phyloP scores from a whole-genome alignment of 257 asterid species.

The Cruciata laevipes region DNA sequence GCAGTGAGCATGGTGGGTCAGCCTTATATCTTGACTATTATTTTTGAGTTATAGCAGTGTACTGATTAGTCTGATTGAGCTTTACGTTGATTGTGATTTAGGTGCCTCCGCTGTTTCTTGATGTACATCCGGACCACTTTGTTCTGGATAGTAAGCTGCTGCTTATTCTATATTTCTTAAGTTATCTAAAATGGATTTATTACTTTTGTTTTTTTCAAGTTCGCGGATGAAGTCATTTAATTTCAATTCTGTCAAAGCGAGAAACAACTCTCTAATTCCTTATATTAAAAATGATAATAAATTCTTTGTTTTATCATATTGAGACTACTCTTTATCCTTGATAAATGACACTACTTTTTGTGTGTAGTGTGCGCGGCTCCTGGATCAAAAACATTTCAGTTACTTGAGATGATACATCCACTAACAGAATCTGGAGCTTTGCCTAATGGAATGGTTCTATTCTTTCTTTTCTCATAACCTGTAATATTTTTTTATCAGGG shows the following conservation, averaged over 20 bases:
- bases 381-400: slow-evolving; percentile 94
- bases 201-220: not conserved
- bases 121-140: slow-evolving; percentile 82
- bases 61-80: not conserved
- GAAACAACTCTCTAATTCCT: slow-evolving; percentile 1
- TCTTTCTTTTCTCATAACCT: slow-evolving; percentile 9
- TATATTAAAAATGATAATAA: not conserved
- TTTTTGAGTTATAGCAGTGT: slow-evolving; percentile 11
- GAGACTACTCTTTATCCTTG: not conserved
- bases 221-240: not conserved
- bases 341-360: not conserved
- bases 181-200: not conserved
- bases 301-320: not conserved
- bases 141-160: slow-evolving; percentile 97
- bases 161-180: not conserved
- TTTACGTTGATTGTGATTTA: slow-evolving; percentile 30
- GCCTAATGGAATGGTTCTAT: slow-evolving; percentile 81
- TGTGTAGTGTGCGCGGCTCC: slow-evolving; percentile 99
- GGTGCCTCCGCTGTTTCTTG: slow-evolving; percentile 99
- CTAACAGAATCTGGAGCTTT: slow-evolving; percentile 61
- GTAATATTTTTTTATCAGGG: not conserved
- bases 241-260: slow-evolving; percentile 1
- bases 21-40: slow-evolving; percentile 13
- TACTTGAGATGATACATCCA: slow-evolving; percentile 93
- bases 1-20: slow-evolving; percentile 95